Percentiles rank a stretch among this genome's conserved stretches.
phyloP scores from a whole-genome alignment of 2,329 filamentous ascomycete genomes.

The Colletotrichum incanum region DNA sequence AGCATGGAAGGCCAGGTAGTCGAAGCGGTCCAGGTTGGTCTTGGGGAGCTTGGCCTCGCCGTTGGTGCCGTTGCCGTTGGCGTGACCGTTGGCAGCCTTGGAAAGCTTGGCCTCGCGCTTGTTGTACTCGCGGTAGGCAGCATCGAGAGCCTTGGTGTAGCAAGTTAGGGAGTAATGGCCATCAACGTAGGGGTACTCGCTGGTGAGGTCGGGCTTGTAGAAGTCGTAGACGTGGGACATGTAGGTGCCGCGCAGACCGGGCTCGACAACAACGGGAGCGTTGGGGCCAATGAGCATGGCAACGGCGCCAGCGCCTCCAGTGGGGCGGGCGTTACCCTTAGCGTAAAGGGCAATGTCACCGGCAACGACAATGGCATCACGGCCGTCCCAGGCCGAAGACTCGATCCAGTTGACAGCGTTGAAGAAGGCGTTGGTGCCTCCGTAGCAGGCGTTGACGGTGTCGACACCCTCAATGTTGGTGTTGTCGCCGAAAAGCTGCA shows the following conservation, averaged over 20 bases:
- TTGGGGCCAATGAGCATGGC: slow-evolving; percentile 85
- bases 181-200: slow-evolving; percentile 89
- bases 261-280: slow-evolving; percentile 83
- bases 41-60: slow-evolving; percentile 60
- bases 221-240: slow-evolving; percentile 91
- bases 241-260: slow-evolving; percentile 84
- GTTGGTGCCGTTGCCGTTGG: slow-evolving; percentile 58
- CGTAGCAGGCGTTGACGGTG: slow-evolving; percentile 89
- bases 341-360: slow-evolving; percentile 90
- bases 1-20: slow-evolving; percentile 87
- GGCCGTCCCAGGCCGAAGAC: slow-evolving; percentile 89
- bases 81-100: slow-evolving; percentile 70
- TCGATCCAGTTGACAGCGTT: slow-evolving; percentile 90
- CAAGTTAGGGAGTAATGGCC: slow-evolving; percentile 87
- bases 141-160: slow-evolving; percentile 86
- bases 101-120: slow-evolving; percentile 77
- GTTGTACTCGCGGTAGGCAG: slow-evolving; percentile 86
- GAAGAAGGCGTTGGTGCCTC: slow-evolving; percentile 87
- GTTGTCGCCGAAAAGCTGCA: slow-evolving; percentile 89
- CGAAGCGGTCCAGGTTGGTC: slow-evolving; percentile 83
- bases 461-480: slow-evolving; percentile 88
- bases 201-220: slow-evolving; percentile 90
- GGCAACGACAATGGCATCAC: slow-evolving; percentile 84
- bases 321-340: slow-evolving; percentile 86
- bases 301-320: slow-evolving; percentile 84